These are phyloP conservation scores for Falciphora oryzae DNA, from an alignment of 2,329 filamentous ascomycete genomes.

Conservation along the genomic window DNA sequence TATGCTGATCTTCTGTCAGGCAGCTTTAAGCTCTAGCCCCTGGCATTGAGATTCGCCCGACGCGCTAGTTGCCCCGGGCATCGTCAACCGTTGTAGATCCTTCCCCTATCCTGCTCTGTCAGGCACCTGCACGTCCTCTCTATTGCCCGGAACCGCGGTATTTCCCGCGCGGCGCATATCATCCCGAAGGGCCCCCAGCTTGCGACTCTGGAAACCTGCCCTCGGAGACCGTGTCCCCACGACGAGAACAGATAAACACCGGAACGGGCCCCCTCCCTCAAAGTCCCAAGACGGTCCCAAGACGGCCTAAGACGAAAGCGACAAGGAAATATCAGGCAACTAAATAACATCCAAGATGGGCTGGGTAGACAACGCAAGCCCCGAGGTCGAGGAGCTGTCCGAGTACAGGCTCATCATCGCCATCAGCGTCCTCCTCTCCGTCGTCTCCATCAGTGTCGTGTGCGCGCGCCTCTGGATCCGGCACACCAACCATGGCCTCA, in stretches of 20 bases:
- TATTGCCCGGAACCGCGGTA: background rate
- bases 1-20: too few species aligned
- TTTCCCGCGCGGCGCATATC: background rate
- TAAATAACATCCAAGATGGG: slow-evolving; percentile 30
- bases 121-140: too few species aligned
- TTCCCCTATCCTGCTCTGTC: background rate
- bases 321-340: background rate
- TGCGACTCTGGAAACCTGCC: background rate
- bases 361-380: slow-evolving; percentile 45
- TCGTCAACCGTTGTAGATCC: background rate
- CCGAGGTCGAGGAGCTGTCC: slow-evolving; percentile 39
- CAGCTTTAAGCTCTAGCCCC: background rate
- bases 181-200: background rate
- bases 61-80: background rate
- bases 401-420: slow-evolving; percentile 42
- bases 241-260: background rate
- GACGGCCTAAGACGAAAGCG: background rate
- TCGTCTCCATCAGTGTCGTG: slow-evolving; percentile 37
- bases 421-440: slow-evolving; percentile 39
- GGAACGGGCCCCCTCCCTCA: background rate
- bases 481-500: slow-evolving; percentile 35
- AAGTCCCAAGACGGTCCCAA: background rate
- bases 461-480: slow-evolving; percentile 36
- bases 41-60: too few species aligned
- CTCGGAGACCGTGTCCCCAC: background rate